Evolutionary conservation across 139 green algal species (phyloP).

Genomic region (Chlorella sp.): DNA sequence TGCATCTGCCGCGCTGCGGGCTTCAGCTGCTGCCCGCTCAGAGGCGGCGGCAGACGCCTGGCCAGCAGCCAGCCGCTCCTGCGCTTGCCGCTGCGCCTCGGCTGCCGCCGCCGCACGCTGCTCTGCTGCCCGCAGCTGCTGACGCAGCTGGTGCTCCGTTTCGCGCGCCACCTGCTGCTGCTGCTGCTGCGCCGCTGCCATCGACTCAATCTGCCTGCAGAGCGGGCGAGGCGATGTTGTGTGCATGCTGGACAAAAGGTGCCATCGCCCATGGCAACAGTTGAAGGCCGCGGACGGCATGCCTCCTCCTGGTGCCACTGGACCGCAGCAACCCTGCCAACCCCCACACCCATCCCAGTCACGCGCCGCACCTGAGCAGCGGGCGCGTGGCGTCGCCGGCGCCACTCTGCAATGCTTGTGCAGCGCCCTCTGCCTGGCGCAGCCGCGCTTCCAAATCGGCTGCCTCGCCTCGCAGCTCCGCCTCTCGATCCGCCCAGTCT

Average conservation of each 20-base stretch:
- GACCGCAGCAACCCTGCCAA: too few species aligned
- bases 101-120: conserved; percentile 1
- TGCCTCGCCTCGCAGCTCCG: conserved; percentile 42
- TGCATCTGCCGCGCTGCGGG: conserved; percentile 21
- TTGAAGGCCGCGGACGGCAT: neutral
- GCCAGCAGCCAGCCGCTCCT: neutral
- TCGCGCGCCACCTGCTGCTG: conserved; percentile 43
- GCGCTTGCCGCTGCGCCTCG: conserved; percentile 36
- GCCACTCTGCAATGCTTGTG: conserved; percentile 34
- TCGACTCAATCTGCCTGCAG: conserved; percentile 62
- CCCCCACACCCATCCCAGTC: neutral
- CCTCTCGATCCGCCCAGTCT: conserved; percentile 41
- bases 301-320: neutral
- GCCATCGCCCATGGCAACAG: neutral
- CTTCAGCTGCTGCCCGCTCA: conserved; percentile 15
- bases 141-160: conserved; percentile 42
- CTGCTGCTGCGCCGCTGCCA: conserved; percentile 39
- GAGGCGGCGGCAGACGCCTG: conserved; percentile 16
- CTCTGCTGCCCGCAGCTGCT: conserved; percentile 35
- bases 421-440: conserved; percentile 47
- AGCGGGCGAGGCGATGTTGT: neutral
- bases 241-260: neutral
- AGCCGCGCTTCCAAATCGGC: conserved; percentile 41
- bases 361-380: conserved; percentile 40
- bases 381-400: conserved; percentile 43